Evolutionary conservation across 495 filamentous ascomycete genomes (phyloP).

Genomic region (Penicillium herquei): DNA sequence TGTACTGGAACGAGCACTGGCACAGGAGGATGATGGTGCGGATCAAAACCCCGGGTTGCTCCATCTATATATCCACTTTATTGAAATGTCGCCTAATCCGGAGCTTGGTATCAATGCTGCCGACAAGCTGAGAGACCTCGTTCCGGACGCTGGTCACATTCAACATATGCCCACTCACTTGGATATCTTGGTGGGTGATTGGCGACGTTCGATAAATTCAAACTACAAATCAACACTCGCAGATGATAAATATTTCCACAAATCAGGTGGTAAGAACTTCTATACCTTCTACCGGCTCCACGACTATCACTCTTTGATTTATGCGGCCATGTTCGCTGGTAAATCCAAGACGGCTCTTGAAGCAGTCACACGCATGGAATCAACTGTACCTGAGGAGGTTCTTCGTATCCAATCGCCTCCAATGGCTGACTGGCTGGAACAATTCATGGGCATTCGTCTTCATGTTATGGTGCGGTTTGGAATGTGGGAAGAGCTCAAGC

Average conservation of each 20-base stretch:
- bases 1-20: slow-evolving; percentile 51
- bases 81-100: slow-evolving; percentile 64
- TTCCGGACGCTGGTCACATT: slow-evolving; percentile 62
- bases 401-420: slow-evolving; percentile 58
- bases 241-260: no score
- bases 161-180: slow-evolving; percentile 69
- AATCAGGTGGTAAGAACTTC: no score
- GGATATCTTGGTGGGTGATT: slow-evolving; percentile 63
- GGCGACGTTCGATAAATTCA: no score
- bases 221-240: no score
- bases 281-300: slow-evolving; percentile 67
- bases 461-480: slow-evolving; percentile 67
- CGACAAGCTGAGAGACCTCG: slow-evolving; percentile 54
- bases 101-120: slow-evolving; percentile 54
- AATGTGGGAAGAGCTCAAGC: slow-evolving; percentile 54
- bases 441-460: slow-evolving; percentile 54
- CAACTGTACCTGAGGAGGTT: slow-evolving; percentile 52
- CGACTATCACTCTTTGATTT: slow-evolving; percentile 62
- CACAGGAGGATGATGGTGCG: slow-evolving; percentile 26
- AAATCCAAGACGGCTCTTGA: slow-evolving; percentile 51
- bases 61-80: slow-evolving; percentile 67
- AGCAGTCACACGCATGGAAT: slow-evolving; percentile 49
- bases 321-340: slow-evolving; percentile 65
- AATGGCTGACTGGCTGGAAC: slow-evolving; percentile 68
- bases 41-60: slow-evolving; percentile 54